Evolutionary conservation across 2,329 filamentous ascomycete genomes (phyloP).

Genomic region (Madurella mycetomatis): DNA sequence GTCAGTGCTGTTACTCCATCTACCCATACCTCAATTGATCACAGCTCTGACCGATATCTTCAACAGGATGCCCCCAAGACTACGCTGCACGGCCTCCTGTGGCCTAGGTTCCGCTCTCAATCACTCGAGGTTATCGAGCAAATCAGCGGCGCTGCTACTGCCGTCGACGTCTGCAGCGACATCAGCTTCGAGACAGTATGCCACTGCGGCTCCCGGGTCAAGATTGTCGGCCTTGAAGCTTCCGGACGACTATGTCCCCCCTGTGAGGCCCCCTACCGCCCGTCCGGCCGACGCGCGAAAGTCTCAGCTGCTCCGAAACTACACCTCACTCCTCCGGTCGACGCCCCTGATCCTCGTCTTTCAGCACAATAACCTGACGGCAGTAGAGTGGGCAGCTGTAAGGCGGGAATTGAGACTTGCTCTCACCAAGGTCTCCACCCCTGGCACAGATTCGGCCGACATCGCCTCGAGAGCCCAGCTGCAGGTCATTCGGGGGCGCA

Average conservation of each 20-base stretch:
- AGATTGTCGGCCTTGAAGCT: conserved; percentile 28
- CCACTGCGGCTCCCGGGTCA: conserved; percentile 18
- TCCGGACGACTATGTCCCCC: conserved; percentile 51
- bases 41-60: background rate
- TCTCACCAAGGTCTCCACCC: conserved; percentile 38
- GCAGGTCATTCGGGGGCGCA: conserved; percentile 81
- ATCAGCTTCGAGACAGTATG: conserved; percentile 25
- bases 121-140: conserved; percentile 12
- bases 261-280: conserved; percentile 80
- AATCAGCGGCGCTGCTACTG: conserved; percentile 15
- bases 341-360: conserved; percentile 83
- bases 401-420: conserved; percentile 60
- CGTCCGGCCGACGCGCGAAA: conserved; percentile 84
- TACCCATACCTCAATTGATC: background rate
- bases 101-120: conserved; percentile 21
- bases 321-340: conserved; percentile 82
- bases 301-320: conserved; percentile 78
- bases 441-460: conserved; percentile 35
- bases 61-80: conserved; percentile 26
- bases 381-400: conserved; percentile 69
- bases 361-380: conserved; percentile 64
- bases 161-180: conserved; percentile 11
- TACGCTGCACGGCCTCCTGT: conserved; percentile 25
- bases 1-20: conserved; percentile 10
- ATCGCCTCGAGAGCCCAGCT: conserved; percentile 64